Evolutionary conservation across 2,329 filamentous ascomycete species (phyloP), one percentile per base, ranked within the genome.

Genomic region (Fusarium sp.): DNA sequence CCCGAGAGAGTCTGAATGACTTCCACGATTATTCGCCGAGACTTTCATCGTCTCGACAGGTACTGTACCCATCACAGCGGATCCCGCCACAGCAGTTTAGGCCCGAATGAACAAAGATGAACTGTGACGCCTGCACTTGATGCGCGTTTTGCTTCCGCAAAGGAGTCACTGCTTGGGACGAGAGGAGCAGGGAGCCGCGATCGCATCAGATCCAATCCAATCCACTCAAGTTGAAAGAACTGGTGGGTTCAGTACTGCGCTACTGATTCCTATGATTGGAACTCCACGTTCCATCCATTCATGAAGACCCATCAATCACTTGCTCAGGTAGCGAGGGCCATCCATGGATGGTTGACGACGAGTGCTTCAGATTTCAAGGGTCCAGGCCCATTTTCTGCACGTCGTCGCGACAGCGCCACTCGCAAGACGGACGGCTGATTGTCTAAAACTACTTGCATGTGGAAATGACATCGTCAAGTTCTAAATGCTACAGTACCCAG

Each of bases 21-120:
- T 23, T 46, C 39, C 53, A 64, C 41, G 51, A 15, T 51, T 46
- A 63, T 55, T 63, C 50, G 65, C 65, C 54, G 68, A 68, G 65
- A 41, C 42, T 21, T 47, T 39, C 51, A 50, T 69, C 42, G 60
- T 62, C 45, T 61, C 36, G 65, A 66, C 55, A 39, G 47, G 50
- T 47, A 53, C 49, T 52, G 56, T 62, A 61, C 36, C 63, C 57
- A 65, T 67, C 52, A 40, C 53, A 61, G 65, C 65, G 64, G 65
- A 68, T 48, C 42, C 56, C 66, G 60, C 66, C 65, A 66, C 61
- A 63, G 31, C 40, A 50, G 13, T 51, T 68, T 68, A 68, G 66
- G 66, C 66, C 66, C 65, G 65, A 68, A 69, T 68, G 40, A 43
- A 60, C 49, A 49, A 50, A 56, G 64, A 67, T 64, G 53, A 58